These are phyloP conservation scores for Bremia lactucae DNA, from an alignment of 352 stramenopile species.

Conservation along the genomic window DNA sequence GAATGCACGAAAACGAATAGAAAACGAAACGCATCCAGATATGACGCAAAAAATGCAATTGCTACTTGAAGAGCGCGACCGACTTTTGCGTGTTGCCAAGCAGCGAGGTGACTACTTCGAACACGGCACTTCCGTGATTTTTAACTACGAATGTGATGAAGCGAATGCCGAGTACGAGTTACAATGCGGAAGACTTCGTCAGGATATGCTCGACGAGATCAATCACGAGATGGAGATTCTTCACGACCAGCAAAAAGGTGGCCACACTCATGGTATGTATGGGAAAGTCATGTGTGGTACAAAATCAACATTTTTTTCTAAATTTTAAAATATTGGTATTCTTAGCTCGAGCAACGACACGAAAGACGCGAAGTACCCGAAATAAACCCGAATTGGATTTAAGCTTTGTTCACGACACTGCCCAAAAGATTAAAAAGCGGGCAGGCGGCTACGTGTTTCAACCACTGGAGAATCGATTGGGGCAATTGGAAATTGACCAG, in stretches of 20 bases:
- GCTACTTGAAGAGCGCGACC: conserved; percentile 37
- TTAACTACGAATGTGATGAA: conserved; percentile 73
- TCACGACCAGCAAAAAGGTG: conserved; percentile 59
- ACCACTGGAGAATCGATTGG: conserved; percentile 57
- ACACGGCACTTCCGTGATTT: conserved; percentile 54
- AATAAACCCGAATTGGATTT: conserved; percentile 36
- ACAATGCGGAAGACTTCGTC: conserved; percentile 65
- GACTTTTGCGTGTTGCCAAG: conserved; percentile 30
- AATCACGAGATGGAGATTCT: conserved; percentile 79
- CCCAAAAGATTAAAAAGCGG: conserved; percentile 66
- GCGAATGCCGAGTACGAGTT: conserved; percentile 65
- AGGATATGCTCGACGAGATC: conserved; percentile 83
- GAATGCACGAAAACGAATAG: conserved; percentile 48
- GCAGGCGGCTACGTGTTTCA: conserved; percentile 53
- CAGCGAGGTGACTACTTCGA: conserved; percentile 44
- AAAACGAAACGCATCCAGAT: conserved; percentile 60
- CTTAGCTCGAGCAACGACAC: conserved; percentile 61
- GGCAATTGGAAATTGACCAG: conserved; percentile 59
- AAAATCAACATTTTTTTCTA: conserved; percentile 3
- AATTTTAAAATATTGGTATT: conserved; percentile 3
- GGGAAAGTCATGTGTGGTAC: background rate
- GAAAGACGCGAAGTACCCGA: conserved; percentile 64
- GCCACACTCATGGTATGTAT: conserved; percentile 27
- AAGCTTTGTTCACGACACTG: conserved; percentile 30
- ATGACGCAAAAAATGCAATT: conserved; percentile 34